These are phyloP conservation scores for Leccinum imitatum DNA, from an alignment of 768 basidiomycete genomes.

Conservation along the genomic window DNA sequence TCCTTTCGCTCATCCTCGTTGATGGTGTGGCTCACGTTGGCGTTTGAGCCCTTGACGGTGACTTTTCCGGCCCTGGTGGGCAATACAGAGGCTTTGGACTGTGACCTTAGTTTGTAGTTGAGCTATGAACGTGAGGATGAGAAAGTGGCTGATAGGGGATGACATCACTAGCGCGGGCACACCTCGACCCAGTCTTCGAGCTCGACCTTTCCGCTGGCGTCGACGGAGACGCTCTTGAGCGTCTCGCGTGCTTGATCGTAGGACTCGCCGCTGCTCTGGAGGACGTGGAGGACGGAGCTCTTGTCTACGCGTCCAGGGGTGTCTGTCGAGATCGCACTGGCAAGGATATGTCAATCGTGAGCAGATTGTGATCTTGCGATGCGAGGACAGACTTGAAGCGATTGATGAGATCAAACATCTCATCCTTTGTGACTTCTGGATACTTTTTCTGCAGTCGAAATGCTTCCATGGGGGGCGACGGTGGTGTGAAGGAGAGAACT, in stretches of 20 bases:
- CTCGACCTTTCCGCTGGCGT: slow-evolving; percentile 94
- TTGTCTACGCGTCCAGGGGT: slow-evolving; percentile 84
- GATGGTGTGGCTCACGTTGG: slow-evolving; percentile 94
- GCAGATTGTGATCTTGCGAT: not conserved
- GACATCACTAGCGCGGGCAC: slow-evolving; percentile 28
- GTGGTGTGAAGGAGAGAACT: slow-evolving; percentile 9
- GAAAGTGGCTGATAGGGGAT: slow-evolving; percentile 13
- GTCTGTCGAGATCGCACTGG: slow-evolving; percentile 73
- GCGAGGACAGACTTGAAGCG: slow-evolving; percentile 82
- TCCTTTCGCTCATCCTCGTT: slow-evolving; percentile 95
- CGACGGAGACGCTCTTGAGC: slow-evolving; percentile 90
- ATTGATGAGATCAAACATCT: slow-evolving; percentile 92
- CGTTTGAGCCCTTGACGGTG: slow-evolving; percentile 90
- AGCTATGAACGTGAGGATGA: slow-evolving; percentile 46
- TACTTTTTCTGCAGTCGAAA: slow-evolving; percentile 89
- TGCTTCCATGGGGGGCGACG: slow-evolving; percentile 61
- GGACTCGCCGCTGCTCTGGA: slow-evolving; percentile 80
- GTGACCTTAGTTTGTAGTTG: slow-evolving; percentile 72
- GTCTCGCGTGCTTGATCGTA: slow-evolving; percentile 91
- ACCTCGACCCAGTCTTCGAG: slow-evolving; percentile 99
- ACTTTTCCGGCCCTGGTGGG: slow-evolving; percentile 83
- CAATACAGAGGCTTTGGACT: slow-evolving; percentile 43
- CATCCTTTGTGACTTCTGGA: slow-evolving; percentile 87
- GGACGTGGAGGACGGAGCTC: slow-evolving; percentile 69
- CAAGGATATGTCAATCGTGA: not conserved